These are phyloP conservation scores for Lasiosphaeriaceae sp. DNA, from an alignment of 495 filamentous ascomycete genomes.

Conservation along the genomic window DNA sequence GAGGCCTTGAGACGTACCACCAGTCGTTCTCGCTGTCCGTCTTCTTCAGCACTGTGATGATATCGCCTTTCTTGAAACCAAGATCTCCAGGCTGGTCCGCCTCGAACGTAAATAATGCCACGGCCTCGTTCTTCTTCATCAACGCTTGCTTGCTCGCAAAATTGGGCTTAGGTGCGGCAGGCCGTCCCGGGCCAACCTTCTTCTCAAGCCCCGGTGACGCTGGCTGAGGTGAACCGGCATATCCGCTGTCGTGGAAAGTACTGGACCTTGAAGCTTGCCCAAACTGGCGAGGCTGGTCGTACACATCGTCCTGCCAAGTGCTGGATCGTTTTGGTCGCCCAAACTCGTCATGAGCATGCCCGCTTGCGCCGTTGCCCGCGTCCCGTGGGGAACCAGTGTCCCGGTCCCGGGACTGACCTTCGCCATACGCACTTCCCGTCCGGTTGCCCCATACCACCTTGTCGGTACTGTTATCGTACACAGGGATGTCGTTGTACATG, in stretches of 20 bases:
- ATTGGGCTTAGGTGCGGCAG: constrained; percentile 82
- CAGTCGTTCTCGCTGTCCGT: constrained; percentile 90
- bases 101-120: constrained; percentile 90
- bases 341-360: constrained; percentile 45
- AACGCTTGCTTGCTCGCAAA: constrained; percentile 63
- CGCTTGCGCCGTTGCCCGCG: constrained; percentile 40
- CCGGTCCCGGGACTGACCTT: constrained; percentile 60
- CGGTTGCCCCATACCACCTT: constrained; percentile 90
- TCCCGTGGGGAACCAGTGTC: constrained; percentile 18
- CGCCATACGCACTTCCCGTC: constrained; percentile 69
- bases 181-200: constrained; percentile 54
- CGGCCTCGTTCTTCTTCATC: constrained; percentile 75
- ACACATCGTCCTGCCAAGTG: constrained; percentile 89
- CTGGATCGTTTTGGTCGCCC: constrained; percentile 59
- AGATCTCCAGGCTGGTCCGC: constrained; percentile 90
- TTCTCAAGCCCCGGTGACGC: constrained; percentile 32
- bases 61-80: constrained; percentile 93
- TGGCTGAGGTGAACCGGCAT: constrained; percentile 23
- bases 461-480: constrained; percentile 86
- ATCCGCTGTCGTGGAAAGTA: constrained; percentile 31
- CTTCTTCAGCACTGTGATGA: constrained; percentile 95
- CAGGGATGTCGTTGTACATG: constrained; percentile 94
- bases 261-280: constrained; percentile 49
- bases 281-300: constrained; percentile 57
- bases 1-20: constrained; percentile 60